These are phyloP conservation scores for Ceratobasidium papillatum DNA, from an alignment of 1,284 basidiomycete genomes.

Conservation along the genomic window DNA sequence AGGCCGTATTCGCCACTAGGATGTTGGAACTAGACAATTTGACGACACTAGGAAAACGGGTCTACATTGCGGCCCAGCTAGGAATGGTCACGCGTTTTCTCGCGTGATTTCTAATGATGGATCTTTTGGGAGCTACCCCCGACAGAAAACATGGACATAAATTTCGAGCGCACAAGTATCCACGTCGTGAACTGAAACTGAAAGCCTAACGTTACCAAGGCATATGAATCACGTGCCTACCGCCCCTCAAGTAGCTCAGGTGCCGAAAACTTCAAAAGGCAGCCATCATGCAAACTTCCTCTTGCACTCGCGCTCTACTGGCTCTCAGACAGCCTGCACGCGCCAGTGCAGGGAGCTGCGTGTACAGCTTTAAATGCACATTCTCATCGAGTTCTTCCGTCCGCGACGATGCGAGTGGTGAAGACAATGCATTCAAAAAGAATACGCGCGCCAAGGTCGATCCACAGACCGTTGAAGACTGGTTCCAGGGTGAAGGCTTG, in stretches of 20 bases:
- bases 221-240: background rate
- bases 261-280: background rate
- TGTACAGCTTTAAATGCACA: background rate
- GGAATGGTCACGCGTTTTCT: no score
- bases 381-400: background rate
- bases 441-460: conserved; percentile 22
- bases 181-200: no score
- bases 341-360: no score
- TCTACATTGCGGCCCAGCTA: no score
- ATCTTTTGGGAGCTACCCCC: no score
- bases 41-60: no score
- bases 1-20: no score
- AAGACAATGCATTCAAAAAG: conserved; percentile 25
- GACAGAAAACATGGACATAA: no score
- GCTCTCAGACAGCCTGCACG: background rate
- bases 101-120: no score
- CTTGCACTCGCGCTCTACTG: background rate
- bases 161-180: no score
- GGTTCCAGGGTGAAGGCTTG: conserved; percentile 32
- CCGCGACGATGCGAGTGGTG: background rate
- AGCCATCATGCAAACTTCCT: conserved; percentile 20
- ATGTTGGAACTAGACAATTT: no score
- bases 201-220: no score
- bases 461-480: conserved; percentile 17
- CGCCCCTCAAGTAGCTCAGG: background rate